Base-by-base conservation (phyloP, 371 early-diverging fungal genomes). In the Syncephalis fuscata region DNA sequence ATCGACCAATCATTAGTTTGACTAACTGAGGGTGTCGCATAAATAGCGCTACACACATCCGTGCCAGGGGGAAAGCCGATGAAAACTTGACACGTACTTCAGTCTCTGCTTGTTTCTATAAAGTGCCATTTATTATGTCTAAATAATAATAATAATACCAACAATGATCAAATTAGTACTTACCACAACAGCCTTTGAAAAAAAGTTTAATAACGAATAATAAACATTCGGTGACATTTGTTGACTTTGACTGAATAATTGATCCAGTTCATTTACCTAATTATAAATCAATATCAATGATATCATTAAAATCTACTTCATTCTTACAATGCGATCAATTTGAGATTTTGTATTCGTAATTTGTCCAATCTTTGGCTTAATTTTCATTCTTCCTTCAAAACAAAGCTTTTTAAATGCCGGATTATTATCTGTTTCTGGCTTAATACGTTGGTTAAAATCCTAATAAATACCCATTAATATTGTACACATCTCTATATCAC, bases 31-130 rank as follows among this genome's bases (percentile, higher is more conserved):
- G 44, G 22, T 44, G 44, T 14, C 14, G 2, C 4, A 22, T 44
- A 24, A 44, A 22, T 11, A 44, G 44, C 4, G 19, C 24, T 19
- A 44, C 44, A 17, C 19, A 9, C 19, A 44, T 24, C 11, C 44
- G 44, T 1, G 44, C 44, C 22, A 44, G 44, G 11, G 44, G 44
- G 22, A 22, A 44, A 7, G 44, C 44, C 10, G 44, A 22, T 14
- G 44, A 44, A 11, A 22, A 21, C 22, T 44, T 44, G 44, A 44
- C 44, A 21, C 22, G 19, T 20, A 44, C 44, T 24, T 44, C 44
- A 14, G 44, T 44, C 22, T 44, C 44, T 14, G 44, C 44, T 44
- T 44, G 44, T 14, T 44, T 24, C 44, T 44, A n/a, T n/a, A n/a
- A n/a, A n/a, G n/a, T n/a, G n/a, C n/a, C n/a, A n/a, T n/a, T n/a